Evolutionary conservation across 495 filamentous ascomycete genomes (phyloP).

Genomic region (Saxispiralis lemnorum): DNA sequence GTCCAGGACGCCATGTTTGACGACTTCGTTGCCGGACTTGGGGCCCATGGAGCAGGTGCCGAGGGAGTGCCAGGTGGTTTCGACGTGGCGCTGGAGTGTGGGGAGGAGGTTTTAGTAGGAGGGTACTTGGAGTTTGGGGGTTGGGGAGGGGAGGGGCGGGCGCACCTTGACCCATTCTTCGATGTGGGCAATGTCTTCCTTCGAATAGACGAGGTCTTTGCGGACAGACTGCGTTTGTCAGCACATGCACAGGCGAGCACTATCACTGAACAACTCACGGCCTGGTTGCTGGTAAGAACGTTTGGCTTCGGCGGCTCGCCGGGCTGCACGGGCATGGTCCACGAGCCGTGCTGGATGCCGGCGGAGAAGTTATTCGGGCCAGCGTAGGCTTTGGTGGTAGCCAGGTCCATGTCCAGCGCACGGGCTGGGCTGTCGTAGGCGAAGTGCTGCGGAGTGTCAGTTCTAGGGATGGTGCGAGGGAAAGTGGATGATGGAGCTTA

Average conservation of each 20-base stretch:
- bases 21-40: conserved; percentile 57
- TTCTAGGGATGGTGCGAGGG: background rate
- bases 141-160: background rate
- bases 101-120: no score
- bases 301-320: conserved; percentile 32
- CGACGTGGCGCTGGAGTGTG: conserved; percentile 14
- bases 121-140: background rate
- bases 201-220: conserved; percentile 46
- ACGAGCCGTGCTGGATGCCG: conserved; percentile 39
- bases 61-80: conserved; percentile 41
- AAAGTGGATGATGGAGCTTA: background rate
- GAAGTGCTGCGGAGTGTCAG: conserved; percentile 28
- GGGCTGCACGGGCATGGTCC: conserved; percentile 29
- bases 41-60: conserved; percentile 72
- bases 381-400: conserved; percentile 56
- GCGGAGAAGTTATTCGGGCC: conserved; percentile 56
- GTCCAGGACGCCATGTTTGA: conserved; percentile 65
- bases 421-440: conserved; percentile 48
- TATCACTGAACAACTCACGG: conserved; percentile 16
- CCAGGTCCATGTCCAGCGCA: conserved; percentile 54
- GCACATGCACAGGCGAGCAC: no score
- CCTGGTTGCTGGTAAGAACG: conserved; percentile 33
- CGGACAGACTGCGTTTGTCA: conserved; percentile 21
- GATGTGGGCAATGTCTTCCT: conserved; percentile 48
- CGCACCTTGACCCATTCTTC: conserved; percentile 53